Base-by-base conservation (phyloP, 1,284 basidiomycete genomes). In the Xerocomus minutiporus region DNA sequence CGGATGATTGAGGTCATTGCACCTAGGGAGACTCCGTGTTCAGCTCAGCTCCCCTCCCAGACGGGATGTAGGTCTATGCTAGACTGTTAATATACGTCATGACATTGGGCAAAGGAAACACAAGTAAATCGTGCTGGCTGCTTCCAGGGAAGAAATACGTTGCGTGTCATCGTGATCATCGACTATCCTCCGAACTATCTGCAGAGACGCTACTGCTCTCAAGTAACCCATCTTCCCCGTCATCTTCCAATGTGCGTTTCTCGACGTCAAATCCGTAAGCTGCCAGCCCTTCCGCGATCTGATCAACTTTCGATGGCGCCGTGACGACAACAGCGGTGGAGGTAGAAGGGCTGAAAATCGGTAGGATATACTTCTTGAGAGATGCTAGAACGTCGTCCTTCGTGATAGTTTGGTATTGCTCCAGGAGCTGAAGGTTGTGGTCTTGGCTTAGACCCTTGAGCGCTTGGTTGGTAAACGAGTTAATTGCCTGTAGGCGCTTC, bases 391-490 rank as follows among this genome's bases (percentile, higher is more conserved):
- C 85, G 56, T 97, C 84, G 5, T 83, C 80, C 59, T 87, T 84
- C 4, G 85, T 89, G 50, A 99, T 83, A 8, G 74, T 72, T 75
- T 93, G 87, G 60, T 88, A 88, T 63, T 85, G 83, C 61, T 87
- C 81, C 32, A 97, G 76, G 38, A 93, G 77, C 45, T 88, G 80
- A 41, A 89, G 75, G 60, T 87, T 84, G 64, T 87, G 77, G 59
- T 86, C 80, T 66, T 87, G 84, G 11, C 84, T 74, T 6, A 96
- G 80, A 32, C 84, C 85, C 66, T 91, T 92, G 39, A 98, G 75
- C 0, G 84, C 86, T 75, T 95, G 91, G 68, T 97, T 94, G 34
- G 80, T 75, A 71, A 95, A 96, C 0, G 92, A 93, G 29, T 79
- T 78, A 39, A 81, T 67, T 0, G 91, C 91, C 91, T 93, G 57